These are phyloP conservation scores for Orbilia oligospora DNA, from an alignment of 2,329 filamentous ascomycete genomes.

Conservation along the genomic window DNA sequence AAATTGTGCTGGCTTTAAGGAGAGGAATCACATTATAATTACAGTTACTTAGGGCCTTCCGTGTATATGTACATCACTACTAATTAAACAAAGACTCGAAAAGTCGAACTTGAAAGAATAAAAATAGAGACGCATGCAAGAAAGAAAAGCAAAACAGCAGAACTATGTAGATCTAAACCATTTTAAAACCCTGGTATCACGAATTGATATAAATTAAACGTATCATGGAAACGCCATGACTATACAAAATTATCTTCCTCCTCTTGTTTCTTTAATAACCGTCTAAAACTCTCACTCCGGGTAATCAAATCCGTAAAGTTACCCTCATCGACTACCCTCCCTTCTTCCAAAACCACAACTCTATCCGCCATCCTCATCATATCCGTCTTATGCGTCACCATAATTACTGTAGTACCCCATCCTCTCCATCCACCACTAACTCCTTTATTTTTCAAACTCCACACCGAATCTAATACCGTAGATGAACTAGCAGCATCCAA, in stretches of 20 bases:
- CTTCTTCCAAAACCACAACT: slow-evolving; percentile 80
- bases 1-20: too few species aligned
- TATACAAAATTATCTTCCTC: slow-evolving; percentile 51
- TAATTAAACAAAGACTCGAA: background rate
- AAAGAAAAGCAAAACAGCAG: background rate
- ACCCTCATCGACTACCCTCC: slow-evolving; percentile 78
- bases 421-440: slow-evolving; percentile 40
- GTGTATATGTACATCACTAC: background rate
- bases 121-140: background rate
- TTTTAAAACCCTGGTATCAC: background rate
- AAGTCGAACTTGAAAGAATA: background rate
- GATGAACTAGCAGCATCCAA: slow-evolving; percentile 80
- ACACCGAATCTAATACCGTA: slow-evolving; percentile 76
- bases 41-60: too few species aligned
- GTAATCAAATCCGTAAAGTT: slow-evolving; percentile 74
- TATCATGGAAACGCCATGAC: slow-evolving; percentile 6
- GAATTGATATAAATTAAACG: background rate
- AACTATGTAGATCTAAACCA: background rate
- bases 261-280: slow-evolving; percentile 67
- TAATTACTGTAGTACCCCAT: slow-evolving; percentile 74
- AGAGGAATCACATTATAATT: too few species aligned
- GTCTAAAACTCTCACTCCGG: slow-evolving; percentile 69
- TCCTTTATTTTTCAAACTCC: slow-evolving; percentile 67
- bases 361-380: slow-evolving; percentile 88
- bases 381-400: slow-evolving; percentile 84